These are phyloP conservation scores for Tolypocladium album DNA, from an alignment of 2,329 filamentous ascomycete species.

Conservation along the genomic window DNA sequence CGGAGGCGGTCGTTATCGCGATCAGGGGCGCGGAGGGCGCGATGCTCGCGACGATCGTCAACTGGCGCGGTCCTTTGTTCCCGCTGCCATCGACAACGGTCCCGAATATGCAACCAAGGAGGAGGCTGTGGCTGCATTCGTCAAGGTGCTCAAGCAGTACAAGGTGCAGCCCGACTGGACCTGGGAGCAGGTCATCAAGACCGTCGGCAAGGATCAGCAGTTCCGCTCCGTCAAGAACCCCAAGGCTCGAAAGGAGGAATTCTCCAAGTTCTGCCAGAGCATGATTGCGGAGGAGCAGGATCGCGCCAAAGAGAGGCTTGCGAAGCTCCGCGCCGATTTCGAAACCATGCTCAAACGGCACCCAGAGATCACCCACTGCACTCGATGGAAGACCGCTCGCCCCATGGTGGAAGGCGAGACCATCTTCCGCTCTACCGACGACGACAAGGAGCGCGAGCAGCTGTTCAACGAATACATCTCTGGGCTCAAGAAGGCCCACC, in stretches of 20 bases:
- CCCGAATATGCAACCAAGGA: constrained; percentile 71
- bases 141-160: constrained; percentile 76
- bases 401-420: constrained; percentile 93
- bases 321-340: constrained; percentile 89
- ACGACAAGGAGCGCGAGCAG: constrained; percentile 78
- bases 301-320: constrained; percentile 81
- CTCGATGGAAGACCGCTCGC: constrained; percentile 90
- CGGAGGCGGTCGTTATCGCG: constrained; percentile 23
- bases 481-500: constrained; percentile 70
- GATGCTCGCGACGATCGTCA: constrained; percentile 13
- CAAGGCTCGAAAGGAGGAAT: constrained; percentile 78
- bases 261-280: constrained; percentile 91
- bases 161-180: constrained; percentile 85
- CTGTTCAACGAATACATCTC: constrained; percentile 90
- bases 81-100: constrained; percentile 51
- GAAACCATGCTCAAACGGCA: constrained; percentile 92
- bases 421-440: constrained; percentile 82
- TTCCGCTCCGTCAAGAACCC: constrained; percentile 90
- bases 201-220: constrained; percentile 80
- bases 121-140: constrained; percentile 87
- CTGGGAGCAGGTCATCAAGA: constrained; percentile 82
- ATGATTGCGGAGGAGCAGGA: constrained; percentile 88
- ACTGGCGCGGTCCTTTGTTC: constrained; percentile 44
- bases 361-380: constrained; percentile 94
- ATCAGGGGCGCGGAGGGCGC: constrained; percentile 24